Evolutionary conservation across 139 green algal genomes (phyloP), one percentile per base, ranked within the genome.

Genomic region (Asterochloris erici): DNA sequence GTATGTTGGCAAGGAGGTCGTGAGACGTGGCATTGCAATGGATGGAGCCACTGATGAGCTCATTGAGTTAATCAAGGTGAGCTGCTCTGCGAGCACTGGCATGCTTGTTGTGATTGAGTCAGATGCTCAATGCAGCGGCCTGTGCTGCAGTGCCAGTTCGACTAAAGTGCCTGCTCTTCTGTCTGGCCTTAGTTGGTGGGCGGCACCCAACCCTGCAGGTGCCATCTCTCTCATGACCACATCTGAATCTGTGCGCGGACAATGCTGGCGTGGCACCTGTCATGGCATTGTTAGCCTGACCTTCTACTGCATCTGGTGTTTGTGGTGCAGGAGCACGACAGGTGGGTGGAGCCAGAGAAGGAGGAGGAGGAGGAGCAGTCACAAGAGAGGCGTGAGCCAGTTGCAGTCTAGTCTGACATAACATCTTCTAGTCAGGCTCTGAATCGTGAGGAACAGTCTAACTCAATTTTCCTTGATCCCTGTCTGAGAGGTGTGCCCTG

Each of bases 1-100:
- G 83, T 99, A 99, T 86, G 96, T 99, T 66, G 96, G 96, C 86
- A 99, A 99, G 93, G 96, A 99, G 91, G 95, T 99, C 12, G 95
- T 99, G 61, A 83, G 89, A 75, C 86, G 92, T 19, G 94, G 66
- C 77, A 97, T 99, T 76, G 89, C 92, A 64, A 97, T 96, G 87
- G 94, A 96, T 24, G 68, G 24, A 74, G 97, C 96, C 4, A 93
- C 87, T 74, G 93, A 98, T 85, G 90, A 93, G 85, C 89, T 99
- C 61, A 95, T 99, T 14, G 90, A 99, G 75, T 90, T 99, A 47
- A 99, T 99, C 90, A 99, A 99, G 85, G 88, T 84, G 69, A 0
- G 73, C n/a, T 16, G 11, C 14, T 63, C 10, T 47, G 17, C 10
- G 79, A 73, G 66, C n/a, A n/a, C 47, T 16, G 23, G n/a, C 73